Evolutionary conservation across 306 rosid species (phyloP), one percentile per base, ranked within the genome.

Genomic region (Dalbergia oliveri): DNA sequence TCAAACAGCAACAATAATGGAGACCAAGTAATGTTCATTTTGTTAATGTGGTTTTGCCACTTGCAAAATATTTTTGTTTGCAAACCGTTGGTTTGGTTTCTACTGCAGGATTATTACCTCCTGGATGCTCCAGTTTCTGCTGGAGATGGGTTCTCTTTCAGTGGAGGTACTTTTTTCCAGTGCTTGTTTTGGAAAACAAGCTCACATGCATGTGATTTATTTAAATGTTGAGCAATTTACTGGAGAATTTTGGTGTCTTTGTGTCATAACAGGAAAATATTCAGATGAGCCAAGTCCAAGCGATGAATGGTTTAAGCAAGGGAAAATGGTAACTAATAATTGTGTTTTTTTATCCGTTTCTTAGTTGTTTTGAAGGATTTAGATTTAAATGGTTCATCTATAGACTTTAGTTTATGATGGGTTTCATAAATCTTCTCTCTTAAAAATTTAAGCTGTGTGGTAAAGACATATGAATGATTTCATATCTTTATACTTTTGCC

Each of bases 251-350:
- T 50, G 62, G 67, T 21, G 37, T 75, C 72, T 18, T 67, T 81
- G 33, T 64, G 35, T 75, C 72, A 61, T 79, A 9, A 74, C 88
- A 94, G 98, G 98, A 79, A 94, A 92, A 71, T 94, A 94, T 86
- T 90, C 96, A 37, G 97, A 92, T 58, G 94, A 73, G 43, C 94
- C 95, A 0, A 92, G 87, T 77, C 97, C 92, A 74, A 88, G 94
- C 50, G 98, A 94, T 82, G 97, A 90, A 83, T 90, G 98, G 98
- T 90, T 94, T 79, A 90, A 90, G 84, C 90, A 87, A 85, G 97
- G 97, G 66, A 94, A 87, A 87, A 79, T 81, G 77, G 98, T 94
- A 86, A 76, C 80, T 65, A 54, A 66, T 66, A 4, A 16, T 51
- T 68, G 0, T 6, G 62, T 69, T 82, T 39, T 50, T 1, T 26